Evolutionary conservation across 257 asterid genomes (phyloP).

Genomic region (Echium plantagineum): DNA sequence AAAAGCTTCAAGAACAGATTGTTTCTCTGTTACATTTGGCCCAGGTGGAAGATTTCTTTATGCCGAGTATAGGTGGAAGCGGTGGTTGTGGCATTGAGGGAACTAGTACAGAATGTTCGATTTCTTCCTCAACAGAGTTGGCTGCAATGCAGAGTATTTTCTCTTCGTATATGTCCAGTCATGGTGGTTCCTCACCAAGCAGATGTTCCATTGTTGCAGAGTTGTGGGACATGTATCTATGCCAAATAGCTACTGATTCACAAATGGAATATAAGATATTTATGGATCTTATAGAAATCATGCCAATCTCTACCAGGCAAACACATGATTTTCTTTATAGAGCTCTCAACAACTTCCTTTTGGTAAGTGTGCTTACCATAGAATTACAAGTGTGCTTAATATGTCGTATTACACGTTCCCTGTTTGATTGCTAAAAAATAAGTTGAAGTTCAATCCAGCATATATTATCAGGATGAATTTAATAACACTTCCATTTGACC

Average conservation of each 20-base stretch:
- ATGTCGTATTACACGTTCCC: too few relatives aligned
- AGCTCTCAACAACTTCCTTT: conserved; percentile 41
- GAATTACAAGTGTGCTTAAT: too few relatives aligned
- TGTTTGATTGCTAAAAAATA: too few relatives aligned
- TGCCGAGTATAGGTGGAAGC: conserved; percentile 4
- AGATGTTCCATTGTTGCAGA: conserved; percentile 35
- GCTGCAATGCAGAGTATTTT: conserved; percentile 43
- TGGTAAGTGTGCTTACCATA: conserved; percentile 22
- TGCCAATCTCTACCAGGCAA: conserved; percentile 46
- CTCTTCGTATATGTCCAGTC: conserved; percentile 24
- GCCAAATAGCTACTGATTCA: conserved; percentile 32
- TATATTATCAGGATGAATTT: background rate
- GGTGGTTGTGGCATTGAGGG: background rate
- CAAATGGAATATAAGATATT: conserved; percentile 27
- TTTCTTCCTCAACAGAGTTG: conserved; percentile 23
- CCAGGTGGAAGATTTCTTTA: conserved; percentile 34
- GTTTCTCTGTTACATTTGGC: conserved; percentile 41
- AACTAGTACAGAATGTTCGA: conserved; percentile 5
- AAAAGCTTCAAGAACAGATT: conserved; percentile 41
- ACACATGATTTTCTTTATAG: conserved; percentile 56
- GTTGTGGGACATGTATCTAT: conserved; percentile 54
- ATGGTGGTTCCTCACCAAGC: conserved; percentile 7
- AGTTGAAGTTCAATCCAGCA: too few relatives aligned
- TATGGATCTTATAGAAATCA: conserved; percentile 41
- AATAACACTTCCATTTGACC: background rate